These are phyloP conservation scores for Penicillium simplicissimum DNA, from an alignment of 495 filamentous ascomycete genomes.

Conservation along the genomic window DNA sequence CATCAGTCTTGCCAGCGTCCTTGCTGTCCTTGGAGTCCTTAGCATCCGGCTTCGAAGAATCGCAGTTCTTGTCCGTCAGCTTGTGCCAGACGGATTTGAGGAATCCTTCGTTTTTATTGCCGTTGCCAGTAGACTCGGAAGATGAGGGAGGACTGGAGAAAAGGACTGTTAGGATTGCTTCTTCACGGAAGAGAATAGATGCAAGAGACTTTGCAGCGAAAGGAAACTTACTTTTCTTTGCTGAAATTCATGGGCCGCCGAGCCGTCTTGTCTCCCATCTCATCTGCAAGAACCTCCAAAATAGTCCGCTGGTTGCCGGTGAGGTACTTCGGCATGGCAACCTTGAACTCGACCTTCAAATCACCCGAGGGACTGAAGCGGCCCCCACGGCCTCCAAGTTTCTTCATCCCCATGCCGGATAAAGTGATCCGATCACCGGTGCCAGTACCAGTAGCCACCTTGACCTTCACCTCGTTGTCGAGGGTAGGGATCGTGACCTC, in stretches of 20 bases:
- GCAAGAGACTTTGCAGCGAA: neutral
- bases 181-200: neutral
- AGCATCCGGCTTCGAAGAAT: slow-evolving; percentile 34
- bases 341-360: slow-evolving; percentile 89
- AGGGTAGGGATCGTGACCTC: slow-evolving; percentile 87
- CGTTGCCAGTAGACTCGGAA: slow-evolving; percentile 32
- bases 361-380: slow-evolving; percentile 65
- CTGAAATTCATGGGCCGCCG: slow-evolving; percentile 82
- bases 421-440: slow-evolving; percentile 90
- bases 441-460: slow-evolving; percentile 84
- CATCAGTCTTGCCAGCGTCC: slow-evolving; percentile 40
- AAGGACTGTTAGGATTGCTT: slow-evolving; percentile 13
- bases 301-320: slow-evolving; percentile 86
- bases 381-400: slow-evolving; percentile 56
- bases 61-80: slow-evolving; percentile 71
- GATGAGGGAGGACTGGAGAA: slow-evolving; percentile 16
- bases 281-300: slow-evolving; percentile 92
- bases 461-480: slow-evolving; percentile 84
- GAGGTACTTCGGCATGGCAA: slow-evolving; percentile 91
- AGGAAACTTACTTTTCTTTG: slow-evolving; percentile 45
- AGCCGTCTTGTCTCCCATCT: slow-evolving; percentile 89
- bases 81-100: slow-evolving; percentile 88
- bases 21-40: slow-evolving; percentile 31
- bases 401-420: slow-evolving; percentile 88
- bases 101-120: slow-evolving; percentile 77